These are phyloP conservation scores for Mucor indicus DNA, from an alignment of 371 early-diverging fungal species.

Conservation along the genomic window DNA sequence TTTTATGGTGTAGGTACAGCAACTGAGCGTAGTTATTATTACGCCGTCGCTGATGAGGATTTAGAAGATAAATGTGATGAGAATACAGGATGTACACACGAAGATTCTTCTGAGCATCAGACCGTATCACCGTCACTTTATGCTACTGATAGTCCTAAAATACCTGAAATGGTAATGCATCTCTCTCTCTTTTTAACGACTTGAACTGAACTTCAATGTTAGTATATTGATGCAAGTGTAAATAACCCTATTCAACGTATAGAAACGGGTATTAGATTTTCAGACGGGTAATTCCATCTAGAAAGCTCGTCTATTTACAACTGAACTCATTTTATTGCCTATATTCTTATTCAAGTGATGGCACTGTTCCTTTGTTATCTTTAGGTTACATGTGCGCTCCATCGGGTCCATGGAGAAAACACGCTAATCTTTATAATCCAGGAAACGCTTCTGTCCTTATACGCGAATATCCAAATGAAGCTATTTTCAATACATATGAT, in stretches of 20 bases:
- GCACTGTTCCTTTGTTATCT: constrained; percentile 88
- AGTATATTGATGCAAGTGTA: constrained; percentile 45
- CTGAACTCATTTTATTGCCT: not conserved
- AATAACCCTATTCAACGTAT: constrained; percentile 33
- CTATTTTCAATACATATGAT: constrained; percentile 53
- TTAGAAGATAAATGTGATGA: not conserved
- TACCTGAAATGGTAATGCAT: not conserved
- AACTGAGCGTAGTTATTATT: constrained; percentile 83
- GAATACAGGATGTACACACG: constrained; percentile 3
- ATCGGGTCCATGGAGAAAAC: constrained; percentile 81
- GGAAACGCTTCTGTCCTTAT: constrained; percentile 67
- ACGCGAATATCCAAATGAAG: constrained; percentile 73
- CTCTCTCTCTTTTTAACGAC: not conserved
- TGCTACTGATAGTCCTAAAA: not conserved
- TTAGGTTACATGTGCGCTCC: constrained; percentile 89
- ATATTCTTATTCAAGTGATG: constrained; percentile 62
- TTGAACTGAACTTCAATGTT: not conserved
- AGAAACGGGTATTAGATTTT: constrained; percentile 56
- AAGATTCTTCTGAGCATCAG: not conserved
- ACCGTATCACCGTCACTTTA: not conserved
- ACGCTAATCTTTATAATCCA: constrained; percentile 79
- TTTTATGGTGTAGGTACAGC: constrained; percentile 79
- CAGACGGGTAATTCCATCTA: constrained; percentile 40
- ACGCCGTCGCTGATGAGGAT: constrained; percentile 24
- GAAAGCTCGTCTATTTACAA: not conserved